Evolutionary conservation across 345 rosid genomes (phyloP).

Genomic region (Eucalyptus pauciflora): DNA sequence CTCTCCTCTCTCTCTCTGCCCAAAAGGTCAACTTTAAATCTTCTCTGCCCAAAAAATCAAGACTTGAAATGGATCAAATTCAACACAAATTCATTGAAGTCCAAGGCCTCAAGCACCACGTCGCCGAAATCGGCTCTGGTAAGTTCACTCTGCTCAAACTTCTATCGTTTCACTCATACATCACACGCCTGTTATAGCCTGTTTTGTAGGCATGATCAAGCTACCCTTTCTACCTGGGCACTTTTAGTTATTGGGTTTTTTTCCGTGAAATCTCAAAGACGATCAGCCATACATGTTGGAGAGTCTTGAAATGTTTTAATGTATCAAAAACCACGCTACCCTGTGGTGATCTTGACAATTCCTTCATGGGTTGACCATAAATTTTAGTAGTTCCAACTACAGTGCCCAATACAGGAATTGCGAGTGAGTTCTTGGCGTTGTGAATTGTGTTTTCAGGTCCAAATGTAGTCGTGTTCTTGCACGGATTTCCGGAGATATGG

Average conservation of each 20-base stretch:
- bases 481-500: conserved; percentile 68
- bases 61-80: conserved; percentile 23
- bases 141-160: background rate
- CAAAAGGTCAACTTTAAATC: background rate
- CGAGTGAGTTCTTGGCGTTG: background rate
- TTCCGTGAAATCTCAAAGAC: background rate
- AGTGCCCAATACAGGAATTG: background rate
- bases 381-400: background rate
- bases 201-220: background rate
- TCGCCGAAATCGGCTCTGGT: conserved; percentile 36
- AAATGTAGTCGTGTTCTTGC: conserved; percentile 32
- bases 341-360: background rate
- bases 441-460: conserved; percentile 3
- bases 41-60: background rate
- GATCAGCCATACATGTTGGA: background rate
- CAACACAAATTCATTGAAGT: conserved; percentile 20
- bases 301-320: background rate
- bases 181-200: background rate
- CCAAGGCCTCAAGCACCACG: conserved; percentile 25
- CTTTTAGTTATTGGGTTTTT: background rate
- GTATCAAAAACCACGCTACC: background rate
- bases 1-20: background rate
- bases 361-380: background rate
- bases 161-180: background rate
- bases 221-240: background rate